Evolutionary conservation across 2,329 filamentous ascomycete genomes (phyloP), one percentile per base, ranked within the genome.

Genomic region (Talaromyces marneffei): DNA sequence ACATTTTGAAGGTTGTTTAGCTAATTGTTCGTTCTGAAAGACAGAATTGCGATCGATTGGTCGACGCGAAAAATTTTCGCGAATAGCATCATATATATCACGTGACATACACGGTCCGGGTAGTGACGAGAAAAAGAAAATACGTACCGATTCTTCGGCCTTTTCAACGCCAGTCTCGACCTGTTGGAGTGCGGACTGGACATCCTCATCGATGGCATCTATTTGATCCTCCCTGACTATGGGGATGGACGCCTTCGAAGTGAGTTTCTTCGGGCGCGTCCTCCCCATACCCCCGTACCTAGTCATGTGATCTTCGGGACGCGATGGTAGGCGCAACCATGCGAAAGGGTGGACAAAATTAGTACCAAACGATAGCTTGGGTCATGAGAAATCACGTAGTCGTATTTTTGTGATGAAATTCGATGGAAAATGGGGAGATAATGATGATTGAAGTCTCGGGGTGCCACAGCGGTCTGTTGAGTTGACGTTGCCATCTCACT

Each of bases 141-240:
- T 68, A 90, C 92, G 86, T 79, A 97, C 94, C 80, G 93, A 93
- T 85, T 97, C 92, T 79, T 99, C 94, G 66, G 87, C 90, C 75
- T 96, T 92, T 78, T 99, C 94, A 70, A 99, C 94, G 78, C 94
- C 94, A 67, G 92, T 97, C 74, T 94, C 92, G 74, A 97, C 91
- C 72, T 88, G 91, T 79, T 83, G 86, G 81, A 85, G 90, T 74
- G 89, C 88, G 69, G 89, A 89, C 74, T 93, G 87, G 70, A 90
- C 85, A 67, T 87, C 85, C 78, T 96, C 91, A 77, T 97, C 96
- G 77, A 92, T 86, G 71, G 88, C 83, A 74, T 97, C 92, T 78
- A 97, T 89, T 74, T 97, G 90, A 77, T 91, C 84, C 79, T 97
- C 93, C 75, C 89, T 86, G 72, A 97, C 85, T 70, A 99, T 88